Evolutionary conservation across 371 early-diverging fungal species (phyloP).

Genomic region (Syncephalastrum racemosum): DNA sequence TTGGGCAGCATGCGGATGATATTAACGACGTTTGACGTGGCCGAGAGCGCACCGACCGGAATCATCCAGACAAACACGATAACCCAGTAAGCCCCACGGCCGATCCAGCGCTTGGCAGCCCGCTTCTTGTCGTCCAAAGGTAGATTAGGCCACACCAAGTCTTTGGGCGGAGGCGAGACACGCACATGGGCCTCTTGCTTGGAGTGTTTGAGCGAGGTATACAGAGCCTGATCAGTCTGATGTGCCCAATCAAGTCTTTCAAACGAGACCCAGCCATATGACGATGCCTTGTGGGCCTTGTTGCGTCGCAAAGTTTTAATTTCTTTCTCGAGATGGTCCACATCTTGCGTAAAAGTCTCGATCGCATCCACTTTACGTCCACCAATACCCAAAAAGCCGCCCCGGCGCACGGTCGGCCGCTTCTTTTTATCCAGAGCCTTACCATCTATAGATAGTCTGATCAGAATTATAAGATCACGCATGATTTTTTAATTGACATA

Average conservation of each 20-base stretch:
- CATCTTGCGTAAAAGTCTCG: slow-evolving; percentile 62
- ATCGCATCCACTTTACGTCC: slow-evolving; percentile 76
- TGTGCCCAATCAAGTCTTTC: slow-evolving; percentile 66
- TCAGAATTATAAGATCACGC: not conserved
- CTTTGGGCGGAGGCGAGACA: slow-evolving; percentile 72
- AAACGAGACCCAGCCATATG: slow-evolving; percentile 81
- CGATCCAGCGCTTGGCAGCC: slow-evolving; percentile 54
- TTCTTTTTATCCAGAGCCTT: slow-evolving; percentile 33
- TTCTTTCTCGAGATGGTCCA: slow-evolving; percentile 63
- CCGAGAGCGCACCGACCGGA: slow-evolving; percentile 64
- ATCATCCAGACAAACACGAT: slow-evolving; percentile 72
- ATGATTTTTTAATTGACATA: slow-evolving; percentile 22
- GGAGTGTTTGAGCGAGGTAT: slow-evolving; percentile 6
- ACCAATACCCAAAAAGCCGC: slow-evolving; percentile 39
- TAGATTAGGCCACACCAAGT: slow-evolving; percentile 83
- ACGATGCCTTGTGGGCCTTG: slow-evolving; percentile 43
- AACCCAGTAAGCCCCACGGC: slow-evolving; percentile 54
- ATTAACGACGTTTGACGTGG: slow-evolving; percentile 62
- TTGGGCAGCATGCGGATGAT: slow-evolving; percentile 55
- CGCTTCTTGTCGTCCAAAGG: slow-evolving; percentile 58
- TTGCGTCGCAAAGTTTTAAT: slow-evolving; percentile 62
- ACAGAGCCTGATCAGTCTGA: slow-evolving; percentile 22
- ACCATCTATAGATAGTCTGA: slow-evolving; percentile 36
- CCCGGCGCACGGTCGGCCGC: slow-evolving; percentile 54
- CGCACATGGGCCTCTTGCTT: slow-evolving; percentile 30